Conservation (phyloP, 768 basidiomycete genomes). For the Chlorophyllum brunneum region DNA sequence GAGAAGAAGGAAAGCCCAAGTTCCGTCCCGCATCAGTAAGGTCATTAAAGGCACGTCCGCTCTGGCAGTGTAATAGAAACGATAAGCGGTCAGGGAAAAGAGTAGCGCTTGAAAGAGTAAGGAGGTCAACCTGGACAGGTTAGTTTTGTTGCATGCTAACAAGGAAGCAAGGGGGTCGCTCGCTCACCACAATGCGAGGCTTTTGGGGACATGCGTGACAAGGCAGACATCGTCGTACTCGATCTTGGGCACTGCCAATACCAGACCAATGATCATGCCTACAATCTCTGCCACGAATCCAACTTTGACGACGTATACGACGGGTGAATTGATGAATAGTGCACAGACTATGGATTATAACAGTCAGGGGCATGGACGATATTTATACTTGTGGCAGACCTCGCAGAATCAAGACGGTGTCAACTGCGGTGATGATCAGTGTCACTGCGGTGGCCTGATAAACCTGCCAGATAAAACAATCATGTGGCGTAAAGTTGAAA, state of each 20-base stretch:
- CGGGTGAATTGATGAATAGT: constrained; percentile 22
- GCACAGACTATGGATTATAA: constrained; percentile 29
- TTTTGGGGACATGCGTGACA: constrained; percentile 22
- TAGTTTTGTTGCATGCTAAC: not conserved
- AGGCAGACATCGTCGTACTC: constrained; percentile 31
- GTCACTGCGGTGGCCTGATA: constrained; percentile 34
- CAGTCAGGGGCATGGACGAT: not conserved
- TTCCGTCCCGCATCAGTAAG: constrained; percentile 42
- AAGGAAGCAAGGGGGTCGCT: not conserved
- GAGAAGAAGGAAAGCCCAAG: constrained; percentile 37
- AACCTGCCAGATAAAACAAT: constrained; percentile 42
- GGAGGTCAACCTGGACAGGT: constrained; percentile 22
- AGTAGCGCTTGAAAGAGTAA: constrained; percentile 35
- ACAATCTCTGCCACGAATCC: constrained; percentile 26
- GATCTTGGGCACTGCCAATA: constrained; percentile 26
- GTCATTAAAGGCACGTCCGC: constrained; percentile 34
- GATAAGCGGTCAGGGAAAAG: constrained; percentile 33
- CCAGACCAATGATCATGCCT: constrained; percentile 27
- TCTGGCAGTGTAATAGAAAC: constrained; percentile 30
- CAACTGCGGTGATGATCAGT: constrained; percentile 27
- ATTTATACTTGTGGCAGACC: constrained; percentile 18
- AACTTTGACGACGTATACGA: not conserved
- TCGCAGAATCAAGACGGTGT: constrained; percentile 37
- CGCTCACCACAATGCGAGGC: constrained; percentile 29
- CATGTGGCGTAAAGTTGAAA: constrained; percentile 33